A percentile compares a stretch with the other conserved stretches of the same genome.
These are phyloP conservation scores for Lepidium sativum DNA, from an alignment of 345 rosid species.

Conservation along the genomic window DNA sequence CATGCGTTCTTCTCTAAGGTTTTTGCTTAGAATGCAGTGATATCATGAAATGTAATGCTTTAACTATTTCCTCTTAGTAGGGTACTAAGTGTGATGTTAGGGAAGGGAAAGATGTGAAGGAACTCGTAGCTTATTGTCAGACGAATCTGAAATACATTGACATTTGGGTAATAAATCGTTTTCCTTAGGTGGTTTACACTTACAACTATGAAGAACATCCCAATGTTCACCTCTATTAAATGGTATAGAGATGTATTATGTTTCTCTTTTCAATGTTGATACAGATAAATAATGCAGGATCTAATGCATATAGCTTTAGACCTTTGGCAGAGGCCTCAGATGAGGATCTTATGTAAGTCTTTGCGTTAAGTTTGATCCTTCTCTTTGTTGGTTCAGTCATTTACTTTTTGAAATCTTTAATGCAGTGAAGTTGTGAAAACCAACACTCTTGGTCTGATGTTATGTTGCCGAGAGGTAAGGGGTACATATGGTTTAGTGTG, in stretches of 20 bases:
- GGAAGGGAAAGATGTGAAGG: conserved; percentile 69
- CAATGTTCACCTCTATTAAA: background rate
- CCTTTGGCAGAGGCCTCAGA: conserved; percentile 92
- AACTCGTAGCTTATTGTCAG: conserved; percentile 59
- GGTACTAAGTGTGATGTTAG: conserved; percentile 85
- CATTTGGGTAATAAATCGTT: conserved; percentile 64
- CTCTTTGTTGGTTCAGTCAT: background rate
- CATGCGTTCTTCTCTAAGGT: background rate
- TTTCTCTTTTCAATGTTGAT: background rate
- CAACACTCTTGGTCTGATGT: conserved; percentile 90
- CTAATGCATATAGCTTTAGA: conserved; percentile 91
- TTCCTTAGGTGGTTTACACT: background rate
- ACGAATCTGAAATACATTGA: conserved; percentile 69
- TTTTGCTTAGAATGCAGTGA: background rate
- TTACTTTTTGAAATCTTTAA: conserved; percentile 5
- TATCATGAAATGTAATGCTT: background rate
- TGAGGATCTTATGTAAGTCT: conserved; percentile 80
- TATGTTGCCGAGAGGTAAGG: conserved; percentile 92
- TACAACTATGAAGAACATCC: background rate
- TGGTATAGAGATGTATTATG: background rate
- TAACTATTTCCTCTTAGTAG: conserved; percentile 30
- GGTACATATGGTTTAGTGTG: background rate
- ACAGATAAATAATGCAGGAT: conserved; percentile 99
- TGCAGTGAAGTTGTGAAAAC: conserved; percentile 96
- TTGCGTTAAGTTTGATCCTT: background rate